Evolutionary conservation across 108 stramenopile species (phyloP), one percentile per base, ranked within the genome.

Genomic region (Skeletonema menzelii): DNA sequence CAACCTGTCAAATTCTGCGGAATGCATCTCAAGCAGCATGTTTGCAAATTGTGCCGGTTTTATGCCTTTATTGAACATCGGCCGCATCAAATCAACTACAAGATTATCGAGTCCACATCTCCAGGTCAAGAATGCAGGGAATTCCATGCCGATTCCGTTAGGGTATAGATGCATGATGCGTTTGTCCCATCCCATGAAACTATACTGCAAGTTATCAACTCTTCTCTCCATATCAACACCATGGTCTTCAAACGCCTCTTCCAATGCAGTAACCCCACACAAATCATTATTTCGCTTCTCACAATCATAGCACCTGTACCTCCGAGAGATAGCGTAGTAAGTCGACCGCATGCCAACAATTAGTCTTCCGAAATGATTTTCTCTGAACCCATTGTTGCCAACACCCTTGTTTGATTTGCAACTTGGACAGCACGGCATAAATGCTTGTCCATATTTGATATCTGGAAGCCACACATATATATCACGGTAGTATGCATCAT

Each of bases 401-500:
- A 79, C 77, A 27, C 53, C 19, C 8, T 34, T 44, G 35, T 67
- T 79, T 6, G 32, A 46, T 56, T 65, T 66, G 19, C 70, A 77
- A 17, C 13, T 72, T 13, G 64, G 65, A 31, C 77, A 77, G 19
- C 49, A 71, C 19, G 70, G 77, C 34, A 58, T 77, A 32, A 31
- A 69, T 7, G 28, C 20, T 24, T 59, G 47, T 14, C 62, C 61
- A 57, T 60, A 77, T 12, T 47, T 49, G 13, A 61, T 14, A 27
- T 77, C 77, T 24, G 77, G 77, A 1, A 77, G 24, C 70, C 69
- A 77, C 14, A 77, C 63, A 27, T 49, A 71, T 13, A 77, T 64
- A 59, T 72, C 70, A 3, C 70, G 77, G 58, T 77, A 77, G 19
- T 72, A 77, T 22, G 77, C 70, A 42, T 34, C 20, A n/a, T 64